These are phyloP conservation scores for Metschnikowia aberdeeniae DNA, from an alignment of 805 yeast species.

Conservation along the genomic window DNA sequence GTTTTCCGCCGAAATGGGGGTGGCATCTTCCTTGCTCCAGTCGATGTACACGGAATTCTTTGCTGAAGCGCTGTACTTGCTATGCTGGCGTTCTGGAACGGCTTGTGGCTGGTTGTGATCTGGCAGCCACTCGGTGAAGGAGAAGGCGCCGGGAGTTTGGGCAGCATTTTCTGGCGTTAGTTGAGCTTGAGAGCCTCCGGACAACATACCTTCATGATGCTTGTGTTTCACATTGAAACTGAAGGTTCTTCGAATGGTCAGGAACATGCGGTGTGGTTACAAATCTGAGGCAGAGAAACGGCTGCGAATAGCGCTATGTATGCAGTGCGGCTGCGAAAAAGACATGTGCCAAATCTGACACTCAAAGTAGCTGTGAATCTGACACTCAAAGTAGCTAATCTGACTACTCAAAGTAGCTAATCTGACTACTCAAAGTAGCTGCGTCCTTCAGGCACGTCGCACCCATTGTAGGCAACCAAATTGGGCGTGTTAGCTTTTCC, in stretches of 20 bases:
- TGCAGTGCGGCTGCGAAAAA: constrained; percentile 6
- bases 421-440: not conserved
- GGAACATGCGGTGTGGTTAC: constrained; percentile 5
- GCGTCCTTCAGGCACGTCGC: constrained; percentile 10
- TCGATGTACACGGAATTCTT: constrained; percentile 11
- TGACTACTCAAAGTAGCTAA: not conserved
- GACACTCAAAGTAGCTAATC: no score
- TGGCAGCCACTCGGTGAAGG: constrained; percentile 6
- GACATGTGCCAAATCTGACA: no score
- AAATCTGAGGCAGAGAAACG: not conserved
- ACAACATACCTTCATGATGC: no score
- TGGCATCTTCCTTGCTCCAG: constrained; percentile 41
- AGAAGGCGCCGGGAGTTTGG: constrained; percentile 4
- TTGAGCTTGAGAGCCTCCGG: not conserved
- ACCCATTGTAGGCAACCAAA: constrained; percentile 17
- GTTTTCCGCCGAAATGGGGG: constrained; percentile 49
- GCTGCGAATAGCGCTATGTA: constrained; percentile 3
- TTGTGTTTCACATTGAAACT: not conserved
- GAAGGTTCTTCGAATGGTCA: constrained; percentile 2
- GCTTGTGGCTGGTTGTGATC: not conserved
- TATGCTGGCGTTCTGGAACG: not conserved
- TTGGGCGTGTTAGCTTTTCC: constrained; percentile 15
- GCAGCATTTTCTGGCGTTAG: not conserved
- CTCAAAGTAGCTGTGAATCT: no score
- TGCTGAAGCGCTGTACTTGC: not conserved